Evolutionary conservation across 306 rosid species (phyloP).

Genomic region (Vachellia collinsii): DNA sequence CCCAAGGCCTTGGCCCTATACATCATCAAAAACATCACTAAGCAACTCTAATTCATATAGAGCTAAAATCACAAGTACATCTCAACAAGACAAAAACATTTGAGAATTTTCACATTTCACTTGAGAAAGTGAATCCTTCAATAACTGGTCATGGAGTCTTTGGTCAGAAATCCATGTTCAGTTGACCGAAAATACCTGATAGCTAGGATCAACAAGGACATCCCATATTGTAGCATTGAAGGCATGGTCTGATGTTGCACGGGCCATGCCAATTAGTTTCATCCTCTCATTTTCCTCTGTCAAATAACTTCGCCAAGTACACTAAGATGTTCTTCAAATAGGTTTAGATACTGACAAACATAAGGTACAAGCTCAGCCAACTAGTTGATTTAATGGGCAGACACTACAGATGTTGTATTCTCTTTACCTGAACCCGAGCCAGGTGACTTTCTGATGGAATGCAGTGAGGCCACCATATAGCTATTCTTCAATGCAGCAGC

Average conservation of each 20-base stretch:
- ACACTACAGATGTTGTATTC: slow-evolving; percentile 34
- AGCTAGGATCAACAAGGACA: slow-evolving; percentile 91
- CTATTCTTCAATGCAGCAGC: slow-evolving; percentile 93
- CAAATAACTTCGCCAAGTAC: slow-evolving; percentile 98
- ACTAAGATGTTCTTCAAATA: slow-evolving; percentile 85
- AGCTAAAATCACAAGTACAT: background rate
- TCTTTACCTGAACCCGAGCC: slow-evolving; percentile 91
- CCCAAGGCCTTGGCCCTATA: slow-evolving; percentile 96
- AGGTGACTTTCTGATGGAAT: slow-evolving; percentile 70
- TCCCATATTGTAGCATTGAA: slow-evolving; percentile 99
- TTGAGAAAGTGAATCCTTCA: slow-evolving; percentile 16
- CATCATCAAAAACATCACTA: slow-evolving; percentile 38
- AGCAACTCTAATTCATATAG: slow-evolving; percentile 20
- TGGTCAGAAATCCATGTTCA: slow-evolving; percentile 23
- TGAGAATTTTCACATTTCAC: slow-evolving; percentile 18
- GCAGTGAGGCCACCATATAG: slow-evolving; percentile 85
- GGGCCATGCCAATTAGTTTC: slow-evolving; percentile 95
- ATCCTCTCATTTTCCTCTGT: slow-evolving; percentile 82
- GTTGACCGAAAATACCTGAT: slow-evolving; percentile 64
- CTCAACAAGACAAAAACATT: slow-evolving; percentile 7
- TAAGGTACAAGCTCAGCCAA: slow-evolving; percentile 38
- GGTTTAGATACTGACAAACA: slow-evolving; percentile 55
- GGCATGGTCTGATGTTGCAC: slow-evolving; percentile 98
- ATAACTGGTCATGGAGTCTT: background rate
- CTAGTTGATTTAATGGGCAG: slow-evolving; percentile 32